Base-by-base conservation (phyloP, 2,329 filamentous ascomycete species). In the Xylaria sp. region DNA sequence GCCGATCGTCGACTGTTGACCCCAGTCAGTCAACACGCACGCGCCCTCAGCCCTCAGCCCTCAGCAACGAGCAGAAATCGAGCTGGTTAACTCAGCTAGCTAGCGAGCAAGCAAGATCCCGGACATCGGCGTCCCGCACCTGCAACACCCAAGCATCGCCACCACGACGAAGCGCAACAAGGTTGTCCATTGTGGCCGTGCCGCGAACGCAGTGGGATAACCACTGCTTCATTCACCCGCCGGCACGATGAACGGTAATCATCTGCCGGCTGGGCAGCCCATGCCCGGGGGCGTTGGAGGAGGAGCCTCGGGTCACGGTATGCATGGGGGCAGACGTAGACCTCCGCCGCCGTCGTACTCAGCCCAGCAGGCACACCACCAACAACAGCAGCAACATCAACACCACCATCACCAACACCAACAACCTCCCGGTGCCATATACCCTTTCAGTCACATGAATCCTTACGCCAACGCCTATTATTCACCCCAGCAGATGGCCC, bases 171-270 rank as follows among this genome's bases (percentile, higher is more conserved):
- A 62, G 53, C 60, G 57, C 62, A 58, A 60, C 69, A 46, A 28
- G 42, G 13, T n/a, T 54, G 17, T 28, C n/a, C 57, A 33, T n/a
- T 23, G 61, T 61, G 51, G 38, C 20, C 26, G 46, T 28, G 11
- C 62, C 56, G 20, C 65, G 46, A 42, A 70, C 74, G 77, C 74
- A 72, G 77, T 77, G 77, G 68, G 74, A 77, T 76, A 74, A 63
- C 74, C 76, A 71, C 75, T 77, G 74, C 75, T 75, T 75, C 70
- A 70, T 74, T 62, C 74, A 80, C 87, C 66, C 83, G 87, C 87
- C 88, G 89, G 88, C 88, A 92, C 87, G 90, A 93, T 93, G 90
- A 91, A 89, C 84, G 85, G 85, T 82, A 87, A 85, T 87, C 89
- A 91, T 90, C 89, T 91, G 89, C 89, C 90, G 88, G 89, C 89